Evolutionary conservation across 2,329 filamentous ascomycete species (phyloP).

Genomic region (Tolypocladium nubicola): DNA sequence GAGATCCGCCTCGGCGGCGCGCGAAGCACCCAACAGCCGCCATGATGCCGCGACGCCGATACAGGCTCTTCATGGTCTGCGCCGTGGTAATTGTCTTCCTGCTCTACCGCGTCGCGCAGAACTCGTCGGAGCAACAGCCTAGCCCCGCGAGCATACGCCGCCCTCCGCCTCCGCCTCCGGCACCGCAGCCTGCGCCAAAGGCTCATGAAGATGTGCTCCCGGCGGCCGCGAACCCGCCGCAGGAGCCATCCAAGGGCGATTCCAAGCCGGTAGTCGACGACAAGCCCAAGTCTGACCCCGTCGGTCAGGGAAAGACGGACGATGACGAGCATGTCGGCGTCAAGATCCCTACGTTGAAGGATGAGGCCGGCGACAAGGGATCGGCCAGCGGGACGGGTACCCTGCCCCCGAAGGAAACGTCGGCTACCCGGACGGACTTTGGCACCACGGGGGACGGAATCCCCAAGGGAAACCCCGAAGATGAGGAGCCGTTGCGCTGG

Average conservation of each 20-base stretch:
- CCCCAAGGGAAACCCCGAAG: background rate
- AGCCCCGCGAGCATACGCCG: background rate
- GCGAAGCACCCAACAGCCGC: background rate
- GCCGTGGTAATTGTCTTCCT: conserved; percentile 44
- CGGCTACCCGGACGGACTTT: background rate
- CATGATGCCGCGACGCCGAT: conserved; percentile 49
- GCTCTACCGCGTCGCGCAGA: conserved; percentile 37
- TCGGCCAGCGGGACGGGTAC: background rate
- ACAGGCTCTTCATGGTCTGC: conserved; percentile 48
- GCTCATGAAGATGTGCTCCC: background rate
- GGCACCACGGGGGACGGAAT: background rate
- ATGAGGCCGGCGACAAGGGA: background rate
- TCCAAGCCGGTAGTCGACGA: background rate
- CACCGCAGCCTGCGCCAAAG: background rate
- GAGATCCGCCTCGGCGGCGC: background rate
- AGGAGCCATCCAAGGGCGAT: background rate
- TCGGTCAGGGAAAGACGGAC: background rate
- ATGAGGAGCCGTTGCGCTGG: conserved; percentile 9
- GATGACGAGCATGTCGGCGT: conserved; percentile 3
- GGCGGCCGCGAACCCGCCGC: background rate
- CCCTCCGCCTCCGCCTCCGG: conserved; percentile 1
- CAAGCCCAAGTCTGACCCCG: background rate
- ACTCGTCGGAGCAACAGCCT: conserved; percentile 22
- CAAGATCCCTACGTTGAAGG: conserved; percentile 4
- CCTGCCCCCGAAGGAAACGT: background rate